Conservation (phyloP, 768 basidiomycete genomes). For the Hygrophoropsis aurantiaca region DNA sequence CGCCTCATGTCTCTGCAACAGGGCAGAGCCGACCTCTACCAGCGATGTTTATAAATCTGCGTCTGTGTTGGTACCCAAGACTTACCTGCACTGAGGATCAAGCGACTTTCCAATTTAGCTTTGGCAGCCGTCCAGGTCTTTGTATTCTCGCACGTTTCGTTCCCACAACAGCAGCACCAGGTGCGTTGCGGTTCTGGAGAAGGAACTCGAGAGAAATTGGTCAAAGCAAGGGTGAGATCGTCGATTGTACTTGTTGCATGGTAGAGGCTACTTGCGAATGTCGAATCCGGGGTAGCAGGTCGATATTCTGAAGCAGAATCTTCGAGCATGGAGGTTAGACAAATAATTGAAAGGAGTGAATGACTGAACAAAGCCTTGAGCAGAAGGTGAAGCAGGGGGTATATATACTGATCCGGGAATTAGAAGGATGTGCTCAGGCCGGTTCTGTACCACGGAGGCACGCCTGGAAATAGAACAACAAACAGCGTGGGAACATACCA, state of each 20-base stretch:
- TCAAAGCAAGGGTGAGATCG: conserved; percentile 72
- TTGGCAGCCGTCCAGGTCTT: conserved; percentile 64
- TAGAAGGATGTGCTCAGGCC: neutral
- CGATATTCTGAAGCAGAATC: conserved; percentile 23
- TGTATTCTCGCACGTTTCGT: conserved; percentile 63
- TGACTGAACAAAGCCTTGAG: neutral
- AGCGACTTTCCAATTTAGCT: conserved; percentile 69
- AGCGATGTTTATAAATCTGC: conserved; percentile 4
- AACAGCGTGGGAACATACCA: no score
- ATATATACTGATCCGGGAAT: conserved; percentile 5
- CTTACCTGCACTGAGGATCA: conserved; percentile 86
- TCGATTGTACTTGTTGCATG: conserved; percentile 66
- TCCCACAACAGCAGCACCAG: conserved; percentile 64
- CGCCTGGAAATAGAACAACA: no score
- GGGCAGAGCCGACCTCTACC: conserved; percentile 86
- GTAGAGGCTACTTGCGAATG: conserved; percentile 50
- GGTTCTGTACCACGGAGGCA: no score
- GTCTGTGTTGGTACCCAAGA: conserved; percentile 10
- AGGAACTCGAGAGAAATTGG: conserved; percentile 68
- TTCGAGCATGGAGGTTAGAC: conserved; percentile 19
- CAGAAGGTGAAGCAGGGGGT: conserved; percentile 2
- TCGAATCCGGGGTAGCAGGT: conserved; percentile 50
- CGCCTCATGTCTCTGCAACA: conserved; percentile 83
- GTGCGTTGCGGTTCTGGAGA: conserved; percentile 66
- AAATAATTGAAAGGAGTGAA: neutral